phyloP scores from a whole-genome alignment of 129 eudicot species.

The Chrysanthemum makinoi region DNA sequence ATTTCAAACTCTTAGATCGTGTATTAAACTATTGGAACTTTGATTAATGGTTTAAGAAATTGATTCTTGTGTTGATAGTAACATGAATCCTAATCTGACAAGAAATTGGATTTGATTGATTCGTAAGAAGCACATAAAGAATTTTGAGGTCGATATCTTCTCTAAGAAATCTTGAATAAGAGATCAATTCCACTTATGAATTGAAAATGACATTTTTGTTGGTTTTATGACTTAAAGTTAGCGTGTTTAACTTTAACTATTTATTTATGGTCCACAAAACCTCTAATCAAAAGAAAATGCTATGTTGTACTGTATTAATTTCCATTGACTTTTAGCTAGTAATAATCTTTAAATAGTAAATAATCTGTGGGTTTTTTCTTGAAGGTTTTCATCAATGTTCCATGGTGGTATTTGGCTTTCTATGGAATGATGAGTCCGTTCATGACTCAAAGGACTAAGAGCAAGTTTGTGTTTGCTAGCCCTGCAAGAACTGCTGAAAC shows the following conservation, averaged over 20 bases:
- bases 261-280: slow-evolving; percentile 8
- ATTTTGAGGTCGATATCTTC: neutral
- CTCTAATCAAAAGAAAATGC: slow-evolving; percentile 3
- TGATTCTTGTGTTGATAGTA: too few species aligned
- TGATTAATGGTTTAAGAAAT: too few species aligned
- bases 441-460: slow-evolving; percentile 86
- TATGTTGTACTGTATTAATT: neutral
- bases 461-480: slow-evolving; percentile 95
- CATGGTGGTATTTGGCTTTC: slow-evolving; percentile 98
- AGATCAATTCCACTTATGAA: slow-evolving; percentile 19
- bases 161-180: slow-evolving; percentile 11
- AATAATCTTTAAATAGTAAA: neutral
- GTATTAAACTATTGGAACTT: too few species aligned
- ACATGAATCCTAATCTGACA: too few species aligned
- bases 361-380: neutral
- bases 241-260: neutral
- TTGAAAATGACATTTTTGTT: slow-evolving; percentile 20
- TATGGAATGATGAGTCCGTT: slow-evolving; percentile 78
- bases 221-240: slow-evolving; percentile 12
- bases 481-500: slow-evolving; percentile 82
- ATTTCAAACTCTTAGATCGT: too few species aligned
- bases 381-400: slow-evolving; percentile 92
- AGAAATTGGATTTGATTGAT: too few species aligned
- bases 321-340: neutral
- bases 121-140: neutral